Evolutionary conservation across 148 eudicot genomes (phyloP).

Genomic region (Cornus florida): DNA sequence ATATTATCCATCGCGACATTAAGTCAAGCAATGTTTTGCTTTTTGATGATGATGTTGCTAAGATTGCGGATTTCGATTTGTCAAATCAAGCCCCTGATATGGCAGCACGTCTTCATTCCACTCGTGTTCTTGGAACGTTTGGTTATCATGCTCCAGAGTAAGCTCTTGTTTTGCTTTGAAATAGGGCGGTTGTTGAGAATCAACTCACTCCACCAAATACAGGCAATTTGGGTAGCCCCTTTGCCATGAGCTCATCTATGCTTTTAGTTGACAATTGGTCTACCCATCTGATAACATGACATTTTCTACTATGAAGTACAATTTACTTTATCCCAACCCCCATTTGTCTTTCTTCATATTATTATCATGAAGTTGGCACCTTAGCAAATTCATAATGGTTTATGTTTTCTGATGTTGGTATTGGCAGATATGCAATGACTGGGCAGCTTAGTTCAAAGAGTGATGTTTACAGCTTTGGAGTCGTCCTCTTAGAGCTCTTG

Average conservation of each 20-base stretch:
- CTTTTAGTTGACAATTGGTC: not conserved
- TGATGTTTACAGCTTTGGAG: slow-evolving; percentile 85
- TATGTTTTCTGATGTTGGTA: slow-evolving; percentile 10
- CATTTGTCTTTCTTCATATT: not conserved
- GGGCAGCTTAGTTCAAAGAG: slow-evolving; percentile 81
- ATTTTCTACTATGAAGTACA: not conserved
- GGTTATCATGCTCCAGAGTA: slow-evolving; percentile 91
- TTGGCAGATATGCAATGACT: slow-evolving; percentile 78
- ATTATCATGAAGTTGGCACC: not conserved
- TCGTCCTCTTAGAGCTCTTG: slow-evolving; percentile 75
- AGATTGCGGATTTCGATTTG: slow-evolving; percentile 79
- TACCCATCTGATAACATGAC: not conserved
- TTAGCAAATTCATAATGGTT: not conserved
- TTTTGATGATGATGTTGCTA: slow-evolving; percentile 75
- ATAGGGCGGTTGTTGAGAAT: not conserved
- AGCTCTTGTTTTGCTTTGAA: slow-evolving; percentile 13
- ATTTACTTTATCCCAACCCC: not conserved
- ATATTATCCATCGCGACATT: slow-evolving; percentile 75
- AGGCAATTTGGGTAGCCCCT: not conserved
- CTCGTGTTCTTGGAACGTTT: slow-evolving; percentile 73
- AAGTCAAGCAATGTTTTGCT: slow-evolving; percentile 80
- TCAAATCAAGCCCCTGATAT: slow-evolving; percentile 83
- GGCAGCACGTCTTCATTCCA: slow-evolving; percentile 81
- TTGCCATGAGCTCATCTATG: not conserved
- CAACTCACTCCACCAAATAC: not conserved